Evolutionary conservation across 768 basidiomycete genomes (phyloP), one percentile per base, ranked within the genome.

Genomic region (Mycena galopus): DNA sequence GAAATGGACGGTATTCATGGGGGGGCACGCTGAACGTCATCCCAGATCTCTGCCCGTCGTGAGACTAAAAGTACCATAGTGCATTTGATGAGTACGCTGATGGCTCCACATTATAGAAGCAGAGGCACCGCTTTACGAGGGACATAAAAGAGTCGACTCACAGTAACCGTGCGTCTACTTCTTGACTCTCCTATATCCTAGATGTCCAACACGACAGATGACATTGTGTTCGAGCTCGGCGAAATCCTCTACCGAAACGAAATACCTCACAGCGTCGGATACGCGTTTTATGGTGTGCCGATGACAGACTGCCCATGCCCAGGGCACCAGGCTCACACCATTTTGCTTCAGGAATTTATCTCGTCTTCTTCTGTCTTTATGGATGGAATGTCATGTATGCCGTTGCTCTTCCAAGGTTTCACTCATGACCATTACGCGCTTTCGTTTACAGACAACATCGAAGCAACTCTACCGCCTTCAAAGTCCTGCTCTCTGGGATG

Each of bases 301-400:
- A 17, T n/a, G n/a, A n/a, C 23, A 42, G 53, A 16, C 6, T 44
- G 23, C 32, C 32, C 2, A n/a, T 14, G 21, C 51, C 19, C 33
- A n/a, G n/a, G n/a, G n/a, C 12, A 14, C 25, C 27, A n/a, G 25
- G 23, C 37, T 32, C 30, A 27, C 42, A 6, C 12, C 35, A 27
- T 30, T 32, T 53, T 21, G n/a, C n/a, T n/a, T 9, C 33, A 69
- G 67, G 75, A 19, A 65, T 76, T 55, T 73, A 69, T 35, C 29
- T 71, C 58, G 50, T 59, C 35, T 35, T 61, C 16, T 68, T 72
- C 30, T 53, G 27, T 33, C 30, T 50, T 62, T 59, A 67, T 35
- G 8, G 56, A 61, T 53, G 39, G 56, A 17, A 59, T 42, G 19
- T 32, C 23, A 63, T 56, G 60, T 44, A 21, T 61, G 56, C 44